Evolutionary conservation across 2,329 filamentous ascomycete species (phyloP).

Genomic region (Epichloe aotearoae): DNA sequence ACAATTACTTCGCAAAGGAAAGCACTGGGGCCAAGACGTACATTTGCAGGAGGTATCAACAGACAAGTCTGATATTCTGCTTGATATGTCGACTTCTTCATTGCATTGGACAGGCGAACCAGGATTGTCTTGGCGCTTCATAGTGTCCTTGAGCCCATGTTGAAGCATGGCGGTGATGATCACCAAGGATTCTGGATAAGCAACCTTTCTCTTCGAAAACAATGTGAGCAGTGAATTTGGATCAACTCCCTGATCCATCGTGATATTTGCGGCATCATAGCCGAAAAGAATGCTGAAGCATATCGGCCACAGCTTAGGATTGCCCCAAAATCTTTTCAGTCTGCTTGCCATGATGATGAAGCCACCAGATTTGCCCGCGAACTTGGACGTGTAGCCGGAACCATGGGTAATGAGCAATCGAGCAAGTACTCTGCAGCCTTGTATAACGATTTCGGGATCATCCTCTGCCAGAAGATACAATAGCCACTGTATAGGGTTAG

Average conservation of each 20-base stretch:
- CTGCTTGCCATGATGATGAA: conserved; percentile 75
- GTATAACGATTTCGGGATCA: conserved; percentile 68
- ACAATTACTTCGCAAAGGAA: neutral
- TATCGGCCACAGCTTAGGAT: conserved; percentile 72
- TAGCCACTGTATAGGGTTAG: conserved; percentile 52
- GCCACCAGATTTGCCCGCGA: conserved; percentile 70
- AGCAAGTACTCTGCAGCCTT: conserved; percentile 71
- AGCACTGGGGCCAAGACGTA: neutral
- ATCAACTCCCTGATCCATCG: conserved; percentile 62
- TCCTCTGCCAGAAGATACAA: conserved; percentile 82
- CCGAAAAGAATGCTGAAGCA: conserved; percentile 85
- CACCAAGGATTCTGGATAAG: conserved; percentile 63
- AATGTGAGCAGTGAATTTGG: conserved; percentile 59
- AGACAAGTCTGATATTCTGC: neutral
- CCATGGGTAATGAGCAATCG: conserved; percentile 76
- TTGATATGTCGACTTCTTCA: neutral
- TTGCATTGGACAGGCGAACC: conserved; percentile 32
- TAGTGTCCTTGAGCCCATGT: conserved; percentile 61
- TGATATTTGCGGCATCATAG: conserved; percentile 60
- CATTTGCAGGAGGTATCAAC: neutral
- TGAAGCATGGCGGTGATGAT: conserved; percentile 82
- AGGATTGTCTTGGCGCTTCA: conserved; percentile 47
- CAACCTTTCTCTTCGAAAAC: conserved; percentile 56
- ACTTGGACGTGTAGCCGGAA: conserved; percentile 69
- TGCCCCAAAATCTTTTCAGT: conserved; percentile 78